Conservation (phyloP, 495 filamentous ascomycete genomes). For the Penicillium coffeae region DNA sequence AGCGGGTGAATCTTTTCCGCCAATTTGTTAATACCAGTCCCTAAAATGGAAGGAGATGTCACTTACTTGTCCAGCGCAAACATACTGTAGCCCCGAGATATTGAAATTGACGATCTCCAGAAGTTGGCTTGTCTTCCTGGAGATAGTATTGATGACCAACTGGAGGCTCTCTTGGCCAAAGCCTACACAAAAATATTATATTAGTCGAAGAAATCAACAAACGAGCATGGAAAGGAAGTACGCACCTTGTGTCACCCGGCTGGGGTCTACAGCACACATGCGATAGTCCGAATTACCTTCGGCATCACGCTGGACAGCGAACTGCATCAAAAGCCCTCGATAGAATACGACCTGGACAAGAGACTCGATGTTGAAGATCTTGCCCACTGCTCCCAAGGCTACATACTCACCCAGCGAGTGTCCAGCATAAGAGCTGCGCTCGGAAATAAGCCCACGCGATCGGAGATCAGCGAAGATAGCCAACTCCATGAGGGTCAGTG, state of each 20-base stretch:
- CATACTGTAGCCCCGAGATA: conserved; percentile 97
- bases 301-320: conserved; percentile 94
- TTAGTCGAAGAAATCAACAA: no score
- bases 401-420: conserved; percentile 98
- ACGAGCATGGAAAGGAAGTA: no score
- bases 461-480: conserved; percentile 99
- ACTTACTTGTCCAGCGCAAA: conserved; percentile 83
- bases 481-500: conserved; percentile 97
- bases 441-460: conserved; percentile 89
- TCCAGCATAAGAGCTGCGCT: conserved; percentile 93
- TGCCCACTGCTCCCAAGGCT: conserved; percentile 89
- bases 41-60: neutral
- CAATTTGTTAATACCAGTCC: conserved; percentile 23
- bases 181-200: conserved; percentile 90
- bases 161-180: conserved; percentile 98
- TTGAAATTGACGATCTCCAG: conserved; percentile 99
- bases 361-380: conserved; percentile 98
- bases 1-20: conserved; percentile 69
- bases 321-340: conserved; percentile 98
- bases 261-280: conserved; percentile 98
- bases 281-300: conserved; percentile 91
- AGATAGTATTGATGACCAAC: conserved; percentile 88
- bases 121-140: conserved; percentile 89
- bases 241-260: no score
- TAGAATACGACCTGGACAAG: conserved; percentile 98